A percentile compares a stretch with the other conserved stretches of the same genome.
These are phyloP conservation scores for Vigna radiata DNA, from an alignment of 306 rosid species.

Conservation along the genomic window DNA sequence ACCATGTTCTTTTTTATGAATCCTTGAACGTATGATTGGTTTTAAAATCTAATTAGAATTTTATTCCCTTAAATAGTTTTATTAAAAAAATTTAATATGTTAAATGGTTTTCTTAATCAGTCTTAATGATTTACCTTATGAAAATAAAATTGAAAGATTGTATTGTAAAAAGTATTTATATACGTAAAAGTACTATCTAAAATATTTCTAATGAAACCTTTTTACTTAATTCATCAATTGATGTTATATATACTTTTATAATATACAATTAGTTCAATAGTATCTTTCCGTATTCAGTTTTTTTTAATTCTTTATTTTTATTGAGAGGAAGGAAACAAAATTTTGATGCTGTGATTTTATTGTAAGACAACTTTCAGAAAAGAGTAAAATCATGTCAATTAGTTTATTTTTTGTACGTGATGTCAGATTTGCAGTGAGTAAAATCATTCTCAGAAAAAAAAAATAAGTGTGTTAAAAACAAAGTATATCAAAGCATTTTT, in stretches of 20 bases:
- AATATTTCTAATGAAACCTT: background rate
- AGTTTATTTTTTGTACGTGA: background rate
- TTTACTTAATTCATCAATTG: background rate
- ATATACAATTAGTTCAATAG: background rate
- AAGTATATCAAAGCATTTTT: no score
- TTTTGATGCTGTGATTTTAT: background rate
- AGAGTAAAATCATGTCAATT: background rate
- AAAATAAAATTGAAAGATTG: no score
- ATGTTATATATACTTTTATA: background rate
- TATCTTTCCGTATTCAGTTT: background rate
- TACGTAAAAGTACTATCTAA: no score
- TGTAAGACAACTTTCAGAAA: background rate
- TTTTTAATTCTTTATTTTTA: background rate
- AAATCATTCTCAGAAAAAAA: no score
- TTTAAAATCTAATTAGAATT: background rate
- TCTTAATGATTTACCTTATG: no score
- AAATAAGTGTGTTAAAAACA: no score
- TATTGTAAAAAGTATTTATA: no score
- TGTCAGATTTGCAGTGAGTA: no score
- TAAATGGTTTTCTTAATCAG: no score
- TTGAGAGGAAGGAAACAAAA: background rate
- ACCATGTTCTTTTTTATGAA: no score
- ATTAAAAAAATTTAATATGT: no score
- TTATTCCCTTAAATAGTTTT: background rate
- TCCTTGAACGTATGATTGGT: no score